Conservation (phyloP, 805 yeast genomes). For the Metschnikowia reukaufii region DNA sequence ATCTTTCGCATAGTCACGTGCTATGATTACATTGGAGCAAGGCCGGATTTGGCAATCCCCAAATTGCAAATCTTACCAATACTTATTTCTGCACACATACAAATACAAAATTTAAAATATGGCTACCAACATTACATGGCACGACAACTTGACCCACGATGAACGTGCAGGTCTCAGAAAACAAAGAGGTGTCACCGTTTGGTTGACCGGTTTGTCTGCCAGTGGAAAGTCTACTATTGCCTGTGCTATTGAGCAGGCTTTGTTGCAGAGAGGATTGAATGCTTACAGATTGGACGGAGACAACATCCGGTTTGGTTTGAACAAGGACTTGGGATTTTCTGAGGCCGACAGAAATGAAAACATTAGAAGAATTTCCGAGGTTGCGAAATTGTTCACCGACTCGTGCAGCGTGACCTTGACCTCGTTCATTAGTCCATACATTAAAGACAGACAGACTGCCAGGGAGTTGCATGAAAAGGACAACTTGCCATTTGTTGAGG, state of each 20-base stretch:
- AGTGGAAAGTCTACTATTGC: slow-evolving; percentile 95
- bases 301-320: slow-evolving; percentile 89
- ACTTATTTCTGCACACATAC: not conserved
- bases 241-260: slow-evolving; percentile 83
- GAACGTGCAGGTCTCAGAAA: slow-evolving; percentile 73
- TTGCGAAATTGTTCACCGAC: slow-evolving; percentile 90
- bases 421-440: slow-evolving; percentile 91
- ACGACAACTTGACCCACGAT: slow-evolving; percentile 77
- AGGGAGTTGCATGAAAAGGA: slow-evolving; percentile 78
- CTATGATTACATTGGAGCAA: slow-evolving; percentile 17
- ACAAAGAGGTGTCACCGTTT: slow-evolving; percentile 86
- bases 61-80: slow-evolving; percentile 13
- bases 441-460: slow-evolving; percentile 78
- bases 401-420: slow-evolving; percentile 86
- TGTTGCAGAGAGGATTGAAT: slow-evolving; percentile 65
- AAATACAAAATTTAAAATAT: slow-evolving; percentile 33
- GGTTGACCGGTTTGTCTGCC: slow-evolving; percentile 96
- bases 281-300: slow-evolving; percentile 94
- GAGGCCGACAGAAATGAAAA: slow-evolving; percentile 93
- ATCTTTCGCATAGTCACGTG: slow-evolving; percentile 18
- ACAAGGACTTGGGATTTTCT: slow-evolving; percentile 91
- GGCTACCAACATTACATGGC: slow-evolving; percentile 98
- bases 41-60: slow-evolving; percentile 4
- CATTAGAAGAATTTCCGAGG: slow-evolving; percentile 93
- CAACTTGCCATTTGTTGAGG: slow-evolving; percentile 82